Evolutionary conservation across 768 basidiomycete genomes (phyloP), one percentile per base, ranked within the genome.

Genomic region (Cystofilobasidium macerans): DNA sequence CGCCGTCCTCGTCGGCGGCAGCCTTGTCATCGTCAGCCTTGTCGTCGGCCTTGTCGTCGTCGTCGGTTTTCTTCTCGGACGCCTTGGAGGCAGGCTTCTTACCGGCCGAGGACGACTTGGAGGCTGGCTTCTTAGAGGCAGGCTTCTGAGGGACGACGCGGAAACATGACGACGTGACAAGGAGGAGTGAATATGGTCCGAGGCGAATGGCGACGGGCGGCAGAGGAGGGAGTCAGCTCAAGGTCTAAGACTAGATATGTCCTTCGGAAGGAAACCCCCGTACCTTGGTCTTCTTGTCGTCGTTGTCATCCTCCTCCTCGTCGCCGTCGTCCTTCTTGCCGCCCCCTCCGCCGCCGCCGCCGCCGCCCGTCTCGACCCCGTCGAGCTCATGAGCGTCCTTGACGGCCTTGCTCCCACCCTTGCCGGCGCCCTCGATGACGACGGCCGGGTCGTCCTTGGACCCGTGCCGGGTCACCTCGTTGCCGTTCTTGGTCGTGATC

Each of bases 401-500:
- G 48, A 66, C 38, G n/a, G 59, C 65, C n/a, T n/a, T n/a, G n/a
- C n/a, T n/a, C n/a, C n/a, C n/a, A n/a, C n/a, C n/a, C 48, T 54
- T 54, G 51, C 51, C 51, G 51, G 28, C 32, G 35, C 62, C 60
- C 53, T 62, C 57, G 65, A 67, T 62, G 40, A 61, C 57, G 28
- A 67, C 42, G n/a, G 65, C 65, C 3, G 65, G 65, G 43, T 67
- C 65, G 4, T 62, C 51, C 20, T 45, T 24, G 53, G 61, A 8
- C 3, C 51, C 51, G 30, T 54, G 51, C 2, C 51, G 51, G 30
- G 51, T 54, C 28, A 54, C 16, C 28, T 26, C 7, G 51, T 54
- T 54, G 51, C 51, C 65, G 16, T 62, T 67, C 53, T 67, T 67
- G 32, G 60, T 57, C 53, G 56, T n/a, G 32, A 67, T 67, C 24